Conservation (phyloP, 192 early-diverging fungal genomes). For the Geranomyces variabilis region DNA sequence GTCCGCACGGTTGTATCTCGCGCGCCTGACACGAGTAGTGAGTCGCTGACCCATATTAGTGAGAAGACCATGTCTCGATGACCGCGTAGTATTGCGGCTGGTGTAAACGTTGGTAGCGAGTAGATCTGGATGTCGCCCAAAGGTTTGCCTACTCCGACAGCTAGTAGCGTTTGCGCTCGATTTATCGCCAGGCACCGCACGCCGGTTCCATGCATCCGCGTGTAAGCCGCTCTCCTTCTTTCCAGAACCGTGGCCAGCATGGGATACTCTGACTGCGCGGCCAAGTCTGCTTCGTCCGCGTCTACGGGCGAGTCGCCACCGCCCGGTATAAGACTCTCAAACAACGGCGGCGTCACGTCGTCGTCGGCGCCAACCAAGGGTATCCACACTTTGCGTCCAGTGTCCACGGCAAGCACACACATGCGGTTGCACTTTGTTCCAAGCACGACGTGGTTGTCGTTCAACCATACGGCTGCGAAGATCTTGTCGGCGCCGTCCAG, state of each 20-base stretch:
- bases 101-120: constrained; percentile 59
- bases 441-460: constrained; percentile 51
- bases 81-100: constrained; percentile 59
- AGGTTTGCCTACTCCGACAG: constrained; percentile 63
- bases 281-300: no score
- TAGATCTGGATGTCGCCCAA: constrained; percentile 65
- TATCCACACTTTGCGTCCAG: constrained; percentile 40
- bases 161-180: constrained; percentile 63
- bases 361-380: neutral
- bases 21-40: constrained; percentile 61
- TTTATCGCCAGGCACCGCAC: constrained; percentile 68
- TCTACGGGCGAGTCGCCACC: neutral
- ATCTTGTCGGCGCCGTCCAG: constrained; percentile 54
- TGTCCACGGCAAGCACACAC: constrained; percentile 43
- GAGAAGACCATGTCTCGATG: constrained; percentile 73
- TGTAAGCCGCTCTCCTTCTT: neutral
- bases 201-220: constrained; percentile 33
- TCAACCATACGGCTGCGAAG: constrained; percentile 61
- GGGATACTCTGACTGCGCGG: neutral
- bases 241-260: neutral
- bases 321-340: neutral
- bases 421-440: constrained; percentile 68
- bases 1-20: constrained; percentile 40
- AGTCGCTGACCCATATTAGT: constrained; percentile 62
- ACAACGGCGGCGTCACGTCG: neutral